Conservation (phyloP, 2,329 filamentous ascomycete species). For the Epichloe elymi region DNA sequence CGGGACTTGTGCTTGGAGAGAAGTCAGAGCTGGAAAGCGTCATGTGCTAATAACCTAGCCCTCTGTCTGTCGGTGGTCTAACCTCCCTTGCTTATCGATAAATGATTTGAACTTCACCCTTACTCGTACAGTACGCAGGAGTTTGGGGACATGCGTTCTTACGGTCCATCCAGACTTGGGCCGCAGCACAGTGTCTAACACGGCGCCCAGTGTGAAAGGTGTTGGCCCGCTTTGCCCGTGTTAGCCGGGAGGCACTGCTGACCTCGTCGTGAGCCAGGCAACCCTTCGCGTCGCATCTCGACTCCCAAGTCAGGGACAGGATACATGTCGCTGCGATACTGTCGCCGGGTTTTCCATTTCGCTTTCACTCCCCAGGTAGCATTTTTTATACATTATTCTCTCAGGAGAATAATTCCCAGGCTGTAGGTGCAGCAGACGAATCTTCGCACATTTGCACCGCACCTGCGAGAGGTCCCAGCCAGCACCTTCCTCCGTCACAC, state of each 20-base stretch:
- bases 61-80: no score
- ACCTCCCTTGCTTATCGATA: no score
- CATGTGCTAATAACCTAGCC: no score
- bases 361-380: neutral
- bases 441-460: constrained; percentile 5
- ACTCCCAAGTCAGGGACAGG: neutral
- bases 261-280: neutral
- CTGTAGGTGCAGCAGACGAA: neutral
- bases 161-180: no score
- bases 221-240: neutral
- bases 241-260: neutral
- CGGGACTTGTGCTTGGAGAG: neutral
- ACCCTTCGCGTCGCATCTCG: neutral
- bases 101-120: no score
- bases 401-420: neutral
- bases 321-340: neutral
- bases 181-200: no score
- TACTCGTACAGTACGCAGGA: neutral
- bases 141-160: neutral
- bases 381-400: neutral
- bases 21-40: no score
- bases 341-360: neutral
- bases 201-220: neutral
- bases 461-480: constrained; percentile 3
- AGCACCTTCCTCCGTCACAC: constrained; percentile 3